A percentile compares a stretch with the other conserved stretches of the same genome.
Conservation (phyloP, 495 filamentous ascomycete genomes). For the Trichoderma erinaceum region DNA sequence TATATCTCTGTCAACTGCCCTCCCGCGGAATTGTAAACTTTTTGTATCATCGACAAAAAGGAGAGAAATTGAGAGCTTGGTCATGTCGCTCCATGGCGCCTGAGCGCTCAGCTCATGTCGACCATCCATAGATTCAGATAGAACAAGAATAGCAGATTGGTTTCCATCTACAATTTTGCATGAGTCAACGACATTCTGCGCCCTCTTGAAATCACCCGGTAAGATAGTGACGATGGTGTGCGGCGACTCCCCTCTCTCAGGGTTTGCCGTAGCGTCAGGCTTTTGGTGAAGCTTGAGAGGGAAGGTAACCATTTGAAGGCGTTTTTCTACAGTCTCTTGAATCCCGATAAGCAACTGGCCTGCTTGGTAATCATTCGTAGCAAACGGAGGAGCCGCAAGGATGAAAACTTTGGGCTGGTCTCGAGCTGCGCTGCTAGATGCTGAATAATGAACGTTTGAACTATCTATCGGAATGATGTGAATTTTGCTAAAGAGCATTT, state of each 20-base stretch:
- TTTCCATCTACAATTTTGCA: conserved; percentile 66
- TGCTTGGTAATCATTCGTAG: conserved; percentile 42
- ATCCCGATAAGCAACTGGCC: conserved; percentile 60
- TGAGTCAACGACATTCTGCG: conserved; percentile 64
- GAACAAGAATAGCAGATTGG: conserved; percentile 60
- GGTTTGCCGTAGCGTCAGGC: conserved; percentile 17
- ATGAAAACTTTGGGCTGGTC: conserved; percentile 58
- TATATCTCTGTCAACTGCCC: conserved; percentile 23
- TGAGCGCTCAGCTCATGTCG: conserved; percentile 62
- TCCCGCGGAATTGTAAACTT: conserved; percentile 35
- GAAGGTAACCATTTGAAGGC: conserved; percentile 61
- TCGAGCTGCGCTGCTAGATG: conserved; percentile 41
- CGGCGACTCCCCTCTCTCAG: conserved; percentile 21
- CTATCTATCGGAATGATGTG: conserved; percentile 62
- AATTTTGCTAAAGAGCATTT: conserved; percentile 67
- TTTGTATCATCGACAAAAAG: conserved; percentile 32
- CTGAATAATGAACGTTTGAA: conserved; percentile 51
- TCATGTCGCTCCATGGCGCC: conserved; percentile 64
- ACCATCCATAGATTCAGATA: conserved; percentile 58
- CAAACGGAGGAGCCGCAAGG: conserved; percentile 50
- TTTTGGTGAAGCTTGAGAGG: conserved; percentile 35
- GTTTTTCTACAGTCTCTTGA: conserved; percentile 59
- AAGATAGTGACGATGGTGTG: conserved; percentile 24
- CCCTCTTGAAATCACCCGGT: conserved; percentile 39
- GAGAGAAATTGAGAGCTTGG: conserved; percentile 48